Percentiles rank a stretch among this genome's conserved stretches.
Evolutionary conservation across 2,329 filamentous ascomycete genomes (phyloP).

Genomic region (Exophiala phaeomuriformis): DNA sequence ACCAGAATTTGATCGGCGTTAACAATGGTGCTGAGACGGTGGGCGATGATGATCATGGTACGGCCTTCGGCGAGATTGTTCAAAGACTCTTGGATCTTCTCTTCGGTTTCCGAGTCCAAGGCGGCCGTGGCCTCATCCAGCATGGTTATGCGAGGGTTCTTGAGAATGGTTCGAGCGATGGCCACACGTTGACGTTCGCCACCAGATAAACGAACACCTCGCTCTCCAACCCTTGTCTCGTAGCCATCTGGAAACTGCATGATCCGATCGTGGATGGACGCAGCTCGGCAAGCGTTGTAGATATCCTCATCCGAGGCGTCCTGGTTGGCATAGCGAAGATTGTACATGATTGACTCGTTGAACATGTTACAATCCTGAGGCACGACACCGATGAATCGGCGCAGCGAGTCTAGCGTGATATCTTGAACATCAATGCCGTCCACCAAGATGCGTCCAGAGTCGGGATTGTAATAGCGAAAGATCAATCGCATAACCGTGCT

Average conservation of each 20-base stretch:
- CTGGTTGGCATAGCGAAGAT: constrained; percentile 81
- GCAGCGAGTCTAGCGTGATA: constrained; percentile 86
- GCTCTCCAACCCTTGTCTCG: constrained; percentile 82
- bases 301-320: constrained; percentile 73
- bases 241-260: constrained; percentile 82
- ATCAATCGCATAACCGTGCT: constrained; percentile 92
- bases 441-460: constrained; percentile 70
- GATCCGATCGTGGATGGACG: constrained; percentile 89
- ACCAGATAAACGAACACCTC: constrained; percentile 76
- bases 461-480: constrained; percentile 90
- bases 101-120: constrained; percentile 83
- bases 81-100: constrained; percentile 83
- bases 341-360: constrained; percentile 93
- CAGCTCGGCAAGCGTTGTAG: constrained; percentile 71
- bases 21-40: constrained; percentile 77
- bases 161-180: constrained; percentile 86
- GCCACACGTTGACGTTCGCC: constrained; percentile 92
- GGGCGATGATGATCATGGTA: constrained; percentile 91
- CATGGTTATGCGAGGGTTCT: constrained; percentile 85
- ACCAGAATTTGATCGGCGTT: constrained; percentile 81
- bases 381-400: constrained; percentile 86
- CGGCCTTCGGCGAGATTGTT: constrained; percentile 73
- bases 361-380: constrained; percentile 94
- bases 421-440: constrained; percentile 79
- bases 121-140: constrained; percentile 90